Percentiles rank a stretch among this genome's conserved stretches.
phyloP scores from a whole-genome alignment of 106 monocot species.

The Acanthochlamys bracteata region DNA sequence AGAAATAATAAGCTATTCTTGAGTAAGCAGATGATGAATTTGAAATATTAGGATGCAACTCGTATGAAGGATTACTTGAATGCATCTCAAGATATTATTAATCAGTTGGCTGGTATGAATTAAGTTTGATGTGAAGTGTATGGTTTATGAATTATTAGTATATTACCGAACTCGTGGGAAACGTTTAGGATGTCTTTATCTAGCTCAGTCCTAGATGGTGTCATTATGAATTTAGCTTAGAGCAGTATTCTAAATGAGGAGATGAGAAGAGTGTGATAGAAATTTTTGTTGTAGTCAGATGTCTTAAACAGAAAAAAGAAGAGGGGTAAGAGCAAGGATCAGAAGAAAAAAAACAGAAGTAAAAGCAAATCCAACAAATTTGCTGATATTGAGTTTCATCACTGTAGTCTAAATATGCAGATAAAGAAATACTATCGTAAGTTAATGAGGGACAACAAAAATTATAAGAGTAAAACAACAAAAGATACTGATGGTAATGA shows the following conservation, averaged over 20 bases:
- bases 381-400: not conserved
- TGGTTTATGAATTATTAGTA: no score
- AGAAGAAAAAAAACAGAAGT: not conserved
- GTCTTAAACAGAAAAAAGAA: not conserved
- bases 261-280: not conserved
- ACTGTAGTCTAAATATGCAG: not conserved
- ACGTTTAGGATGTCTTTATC: no score
- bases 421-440: not conserved
- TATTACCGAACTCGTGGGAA: no score
- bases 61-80: no score
- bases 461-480: not conserved
- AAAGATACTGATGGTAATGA: not conserved
- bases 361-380: no score
- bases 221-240: not conserved
- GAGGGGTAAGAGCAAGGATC: not conserved
- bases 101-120: no score
- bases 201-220: no score
- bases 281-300: not conserved
- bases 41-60: no score
- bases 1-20: no score
- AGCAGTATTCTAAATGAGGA: not conserved
- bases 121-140: no score
- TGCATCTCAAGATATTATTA: no score
- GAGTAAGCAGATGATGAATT: no score
- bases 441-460: not conserved